phyloP scores from a whole-genome alignment of 352 stramenopile genomes.

The Pythium insidiosum region DNA sequence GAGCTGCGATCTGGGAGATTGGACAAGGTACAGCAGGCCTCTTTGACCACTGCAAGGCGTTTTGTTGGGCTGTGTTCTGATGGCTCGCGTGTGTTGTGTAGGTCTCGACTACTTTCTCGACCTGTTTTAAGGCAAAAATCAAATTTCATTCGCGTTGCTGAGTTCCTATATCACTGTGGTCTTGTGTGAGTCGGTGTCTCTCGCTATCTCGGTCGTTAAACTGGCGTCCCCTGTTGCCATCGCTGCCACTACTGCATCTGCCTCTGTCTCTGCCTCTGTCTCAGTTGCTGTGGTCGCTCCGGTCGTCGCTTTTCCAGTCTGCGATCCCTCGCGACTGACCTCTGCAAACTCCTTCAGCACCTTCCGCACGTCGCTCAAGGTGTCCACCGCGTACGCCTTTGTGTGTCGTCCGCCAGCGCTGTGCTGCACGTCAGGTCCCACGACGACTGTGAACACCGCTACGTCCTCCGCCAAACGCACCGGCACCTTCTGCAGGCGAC shows the following conservation, averaged over 20 bases:
- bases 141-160: constrained; percentile 4
- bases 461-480: constrained; percentile 56
- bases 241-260: neutral
- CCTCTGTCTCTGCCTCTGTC: neutral
- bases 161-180: no score
- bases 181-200: no score
- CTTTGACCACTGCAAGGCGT: neutral
- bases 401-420: constrained; percentile 44
- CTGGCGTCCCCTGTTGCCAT: no score
- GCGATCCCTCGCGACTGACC: neutral
- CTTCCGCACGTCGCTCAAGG: constrained; percentile 53
- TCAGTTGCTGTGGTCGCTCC: neutral
- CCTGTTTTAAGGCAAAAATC: constrained; percentile 25
- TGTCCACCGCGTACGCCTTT: constrained; percentile 57
- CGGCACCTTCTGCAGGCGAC: constrained; percentile 63
- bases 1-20: constrained; percentile 70
- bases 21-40: constrained; percentile 45
- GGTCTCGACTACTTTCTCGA: constrained; percentile 79
- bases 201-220: no score
- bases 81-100: constrained; percentile 14
- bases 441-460: constrained; percentile 62
- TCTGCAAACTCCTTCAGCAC: constrained; percentile 65
- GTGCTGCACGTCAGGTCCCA: constrained; percentile 58
- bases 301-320: neutral
- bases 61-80: no score